A percentile compares a stretch with the other conserved stretches of the same genome.
Evolutionary conservation across 768 basidiomycete genomes (phyloP).

Genomic region (Psilocybe sp.): DNA sequence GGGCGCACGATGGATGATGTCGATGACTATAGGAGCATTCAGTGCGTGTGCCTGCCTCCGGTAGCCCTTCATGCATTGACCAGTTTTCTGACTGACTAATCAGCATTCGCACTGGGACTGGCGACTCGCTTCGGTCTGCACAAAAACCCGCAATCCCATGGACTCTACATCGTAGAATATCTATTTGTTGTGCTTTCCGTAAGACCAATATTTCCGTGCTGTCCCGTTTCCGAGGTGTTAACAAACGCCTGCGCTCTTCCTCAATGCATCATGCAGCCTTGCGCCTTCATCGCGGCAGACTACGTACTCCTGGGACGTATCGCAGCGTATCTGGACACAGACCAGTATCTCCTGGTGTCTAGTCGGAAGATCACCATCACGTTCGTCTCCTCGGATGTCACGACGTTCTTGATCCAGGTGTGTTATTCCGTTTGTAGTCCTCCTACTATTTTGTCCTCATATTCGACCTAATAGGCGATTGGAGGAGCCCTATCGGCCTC

Average conservation of each 20-base stretch:
- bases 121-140: conserved; percentile 55
- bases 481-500: conserved; percentile 48
- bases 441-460: neutral
- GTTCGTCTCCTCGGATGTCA: conserved; percentile 62
- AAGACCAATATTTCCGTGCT: conserved; percentile 11
- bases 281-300: conserved; percentile 70
- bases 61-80: neutral
- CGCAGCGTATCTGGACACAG: conserved; percentile 44
- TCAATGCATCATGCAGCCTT: conserved; percentile 41
- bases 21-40: conserved; percentile 60
- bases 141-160: conserved; percentile 46
- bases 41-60: conserved; percentile 30
- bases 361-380: conserved; percentile 48
- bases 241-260: neutral
- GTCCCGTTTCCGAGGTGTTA: neutral
- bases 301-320: conserved; percentile 67
- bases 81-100: neutral
- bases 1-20: conserved; percentile 57
- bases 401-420: conserved; percentile 67
- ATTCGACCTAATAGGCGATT: conserved; percentile 31
- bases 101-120: conserved; percentile 58
- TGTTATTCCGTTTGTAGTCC: neutral
- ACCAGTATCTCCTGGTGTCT: conserved; percentile 46
- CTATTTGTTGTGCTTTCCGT: conserved; percentile 61
- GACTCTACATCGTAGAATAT: conserved; percentile 54